phyloP scores from a whole-genome alignment of 164 flowering plant genomes.

The Liriodendron chinense region DNA sequence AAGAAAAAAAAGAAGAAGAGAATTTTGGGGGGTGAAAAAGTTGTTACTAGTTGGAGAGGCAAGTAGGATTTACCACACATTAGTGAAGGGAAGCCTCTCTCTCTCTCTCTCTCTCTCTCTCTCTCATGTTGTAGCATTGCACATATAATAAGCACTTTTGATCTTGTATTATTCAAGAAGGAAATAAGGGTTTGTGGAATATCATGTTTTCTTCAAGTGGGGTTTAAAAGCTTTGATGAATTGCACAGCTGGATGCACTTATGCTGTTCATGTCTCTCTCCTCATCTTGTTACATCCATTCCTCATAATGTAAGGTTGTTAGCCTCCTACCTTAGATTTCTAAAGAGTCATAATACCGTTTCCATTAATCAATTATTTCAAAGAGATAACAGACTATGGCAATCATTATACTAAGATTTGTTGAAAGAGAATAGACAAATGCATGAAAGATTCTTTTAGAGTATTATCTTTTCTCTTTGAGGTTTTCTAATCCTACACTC shows the following conservation, averaged over 20 bases:
- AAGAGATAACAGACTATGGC: not conserved
- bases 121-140: constrained; percentile 2
- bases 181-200: not conserved
- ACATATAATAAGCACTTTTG: not conserved
- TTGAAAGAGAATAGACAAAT: too few species aligned
- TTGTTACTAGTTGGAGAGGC: not conserved
- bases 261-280: not conserved
- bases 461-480: not conserved
- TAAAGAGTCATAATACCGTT: not conserved
- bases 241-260: not conserved
- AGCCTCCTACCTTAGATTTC: not conserved
- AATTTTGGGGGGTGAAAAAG: constrained; percentile 12
- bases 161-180: not conserved
- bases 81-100: not conserved
- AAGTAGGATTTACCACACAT: not conserved
- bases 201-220: constrained; percentile 6
- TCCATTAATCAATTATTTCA: not conserved
- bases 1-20: not conserved
- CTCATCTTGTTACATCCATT: not conserved
- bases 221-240: not conserved
- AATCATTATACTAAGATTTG: not conserved
- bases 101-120: constrained; percentile 4
- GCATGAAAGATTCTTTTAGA: not conserved
- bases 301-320: constrained; percentile 6
- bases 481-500: not conserved